Conservation (phyloP, 176 grass and related monocot species). For the Oryza glumipatula region DNA sequence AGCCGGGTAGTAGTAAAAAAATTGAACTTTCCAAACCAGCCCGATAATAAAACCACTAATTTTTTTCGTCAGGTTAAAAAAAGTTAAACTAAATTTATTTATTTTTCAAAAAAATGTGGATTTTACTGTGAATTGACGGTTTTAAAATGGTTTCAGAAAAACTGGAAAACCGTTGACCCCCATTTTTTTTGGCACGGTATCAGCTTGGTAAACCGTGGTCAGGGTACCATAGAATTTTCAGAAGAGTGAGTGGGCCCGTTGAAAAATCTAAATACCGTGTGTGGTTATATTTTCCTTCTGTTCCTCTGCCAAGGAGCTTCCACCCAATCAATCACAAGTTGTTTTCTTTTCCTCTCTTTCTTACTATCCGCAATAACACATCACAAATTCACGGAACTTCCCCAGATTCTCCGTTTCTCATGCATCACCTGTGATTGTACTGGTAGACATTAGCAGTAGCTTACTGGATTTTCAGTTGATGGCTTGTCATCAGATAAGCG, state of each 20-base stretch:
- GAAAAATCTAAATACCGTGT: slow-evolving; percentile 23
- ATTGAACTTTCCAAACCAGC: no score
- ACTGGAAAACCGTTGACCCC: no score
- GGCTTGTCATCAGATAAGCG: neutral
- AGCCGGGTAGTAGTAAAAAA: no score
- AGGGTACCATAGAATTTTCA: neutral
- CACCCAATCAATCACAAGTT: slow-evolving; percentile 13
- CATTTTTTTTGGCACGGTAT: no score
- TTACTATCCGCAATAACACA: neutral
- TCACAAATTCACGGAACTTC: neutral
- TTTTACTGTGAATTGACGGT: no score
- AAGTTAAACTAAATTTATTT: no score
- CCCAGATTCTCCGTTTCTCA: neutral
- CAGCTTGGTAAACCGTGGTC: neutral
- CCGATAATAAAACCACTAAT: no score
- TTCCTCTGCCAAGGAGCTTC: neutral
- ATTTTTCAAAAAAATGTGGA: no score
- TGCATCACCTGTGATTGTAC: neutral
- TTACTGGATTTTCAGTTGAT: neutral
- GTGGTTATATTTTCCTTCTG: neutral
- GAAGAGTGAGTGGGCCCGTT: neutral
- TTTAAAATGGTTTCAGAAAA: no score
- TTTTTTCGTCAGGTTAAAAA: no score
- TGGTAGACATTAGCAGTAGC: neutral
- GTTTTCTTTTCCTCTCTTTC: no score